Evolutionary conservation across 177 flowering plant genomes (phyloP), one percentile per base, ranked within the genome.

Genomic region (Tripterygium wilfordii): DNA sequence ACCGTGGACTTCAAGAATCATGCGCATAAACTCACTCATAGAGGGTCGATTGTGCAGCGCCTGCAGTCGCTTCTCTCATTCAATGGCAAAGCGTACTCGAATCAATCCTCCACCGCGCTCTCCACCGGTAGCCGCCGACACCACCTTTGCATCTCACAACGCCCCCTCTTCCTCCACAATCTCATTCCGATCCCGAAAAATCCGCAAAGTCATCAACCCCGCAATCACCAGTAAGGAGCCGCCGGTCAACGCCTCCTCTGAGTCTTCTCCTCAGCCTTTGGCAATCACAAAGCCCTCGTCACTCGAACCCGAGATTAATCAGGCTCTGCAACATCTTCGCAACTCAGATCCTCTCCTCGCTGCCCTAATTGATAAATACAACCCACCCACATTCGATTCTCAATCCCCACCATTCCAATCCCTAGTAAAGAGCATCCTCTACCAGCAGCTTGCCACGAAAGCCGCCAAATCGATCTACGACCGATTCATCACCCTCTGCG

Each of bases 371-470:
- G 45, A 48, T 24, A 14, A 49, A 28, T 54, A 56, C 18, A 48
- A 10, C 4, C 57, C 67, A 5, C 76, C 72, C 10, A 9, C 48
- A 0, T 54, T 71, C 57, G 46, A 36, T 3, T 22, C 69, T 4
- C 18, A 14, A n/a, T 31, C 10, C 30, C 21, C 62, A 4, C 76
- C 72, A 4, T 64, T 67, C 36, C 59, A 53, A 1, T 63, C 76
- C 33, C 69, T 71, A 6, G 21, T 67, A 0, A 60, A 19, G 35
- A 50, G 61, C 50, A 71, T 71, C 8, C 62, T 71, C 30, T 71
- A 41, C 51, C 76, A 67, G 41, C 76, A 71, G 31, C 72, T 71
- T 7, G 68, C 72, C 19, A 28, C 25, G 28, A 67, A 60, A 36
- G 72, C 76, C 25, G 72, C 66, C 28, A 54, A 56, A 10, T 31